A percentile compares a stretch with the other conserved stretches of the same genome.
Evolutionary conservation across 805 yeast species (phyloP).

Genomic region (Myxozyma kluyveri): DNA sequence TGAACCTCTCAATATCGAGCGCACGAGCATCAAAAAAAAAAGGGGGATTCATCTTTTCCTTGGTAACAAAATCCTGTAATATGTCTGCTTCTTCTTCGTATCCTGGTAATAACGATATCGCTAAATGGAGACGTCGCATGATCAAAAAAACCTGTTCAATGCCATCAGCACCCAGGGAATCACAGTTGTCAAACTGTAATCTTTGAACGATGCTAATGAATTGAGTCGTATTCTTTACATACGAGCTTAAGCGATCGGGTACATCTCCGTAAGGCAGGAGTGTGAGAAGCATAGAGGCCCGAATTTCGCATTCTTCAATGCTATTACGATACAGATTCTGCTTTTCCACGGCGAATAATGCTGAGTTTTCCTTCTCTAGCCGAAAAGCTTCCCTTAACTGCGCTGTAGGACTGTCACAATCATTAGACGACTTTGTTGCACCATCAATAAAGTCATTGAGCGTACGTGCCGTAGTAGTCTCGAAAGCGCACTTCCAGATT

Average conservation of each 20-base stretch:
- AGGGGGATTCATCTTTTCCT: no score
- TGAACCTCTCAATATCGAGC: neutral
- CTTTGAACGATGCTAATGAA: no score
- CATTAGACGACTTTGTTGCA: no score
- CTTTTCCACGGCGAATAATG: slow-evolving; percentile 64
- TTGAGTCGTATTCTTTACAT: slow-evolving; percentile 1
- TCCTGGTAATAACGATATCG: neutral
- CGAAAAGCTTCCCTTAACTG: slow-evolving; percentile 31
- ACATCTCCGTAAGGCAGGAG: no score
- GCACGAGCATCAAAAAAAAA: no score
- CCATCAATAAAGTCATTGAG: no score
- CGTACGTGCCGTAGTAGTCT: no score
- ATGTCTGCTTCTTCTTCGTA: no score
- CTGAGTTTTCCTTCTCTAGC: slow-evolving; percentile 33
- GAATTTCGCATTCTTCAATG: slow-evolving; percentile 16
- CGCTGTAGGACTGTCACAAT: neutral
- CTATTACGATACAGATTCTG: slow-evolving; percentile 63
- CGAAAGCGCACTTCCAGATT: no score
- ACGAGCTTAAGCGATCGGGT: neutral
- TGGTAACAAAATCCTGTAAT: no score
- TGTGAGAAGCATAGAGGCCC: slow-evolving; percentile 11
- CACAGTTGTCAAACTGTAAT: no score
- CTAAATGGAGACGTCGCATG: slow-evolving; percentile 10
- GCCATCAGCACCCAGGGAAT: no score
- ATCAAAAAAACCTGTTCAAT: slow-evolving; percentile 11